Percentiles rank a stretch among this genome's conserved stretches.
These are phyloP conservation scores for Leucoagaricus sp. DNA, from an alignment of 1,284 basidiomycete species.

Conservation along the genomic window DNA sequence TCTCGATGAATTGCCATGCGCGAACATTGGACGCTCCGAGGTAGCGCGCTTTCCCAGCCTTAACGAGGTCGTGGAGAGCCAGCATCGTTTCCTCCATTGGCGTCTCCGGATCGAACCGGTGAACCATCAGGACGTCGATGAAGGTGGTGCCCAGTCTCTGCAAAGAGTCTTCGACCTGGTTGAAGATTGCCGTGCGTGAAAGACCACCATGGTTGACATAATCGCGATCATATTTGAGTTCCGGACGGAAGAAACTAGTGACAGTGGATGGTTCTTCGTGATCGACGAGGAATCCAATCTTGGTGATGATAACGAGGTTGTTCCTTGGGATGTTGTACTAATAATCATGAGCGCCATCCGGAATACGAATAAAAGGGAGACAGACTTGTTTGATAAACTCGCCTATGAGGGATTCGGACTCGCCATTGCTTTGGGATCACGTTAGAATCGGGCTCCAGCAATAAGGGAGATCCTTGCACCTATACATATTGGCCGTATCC, in stretches of 20 bases:
- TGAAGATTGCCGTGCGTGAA: slow-evolving; percentile 21
- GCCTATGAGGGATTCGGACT: background rate
- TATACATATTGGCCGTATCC: background rate
- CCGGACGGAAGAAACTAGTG: background rate
- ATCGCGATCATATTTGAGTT: background rate
- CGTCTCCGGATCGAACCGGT: slow-evolving; percentile 44
- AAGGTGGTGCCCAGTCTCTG: slow-evolving; percentile 51
- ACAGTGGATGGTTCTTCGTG: background rate
- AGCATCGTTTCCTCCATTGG: slow-evolving; percentile 49
- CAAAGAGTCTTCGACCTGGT: slow-evolving; percentile 40
- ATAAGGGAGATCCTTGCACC: background rate
- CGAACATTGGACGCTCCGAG: slow-evolving; percentile 21
- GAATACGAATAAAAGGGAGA: background rate
- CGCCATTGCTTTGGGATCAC: background rate
- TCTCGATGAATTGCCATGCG: background rate
- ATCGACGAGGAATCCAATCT: background rate
- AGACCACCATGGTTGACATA: background rate
- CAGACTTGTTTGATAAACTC: background rate
- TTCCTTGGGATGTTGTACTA: background rate
- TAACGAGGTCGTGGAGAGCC: slow-evolving; percentile 37
- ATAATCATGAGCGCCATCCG: background rate
- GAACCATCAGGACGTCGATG: slow-evolving; percentile 46
- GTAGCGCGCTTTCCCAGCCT: slow-evolving; percentile 40
- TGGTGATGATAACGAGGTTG: background rate
- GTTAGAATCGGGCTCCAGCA: background rate